Conservation (phyloP, 805 yeast genomes). For the Spathaspora sp. region DNA sequence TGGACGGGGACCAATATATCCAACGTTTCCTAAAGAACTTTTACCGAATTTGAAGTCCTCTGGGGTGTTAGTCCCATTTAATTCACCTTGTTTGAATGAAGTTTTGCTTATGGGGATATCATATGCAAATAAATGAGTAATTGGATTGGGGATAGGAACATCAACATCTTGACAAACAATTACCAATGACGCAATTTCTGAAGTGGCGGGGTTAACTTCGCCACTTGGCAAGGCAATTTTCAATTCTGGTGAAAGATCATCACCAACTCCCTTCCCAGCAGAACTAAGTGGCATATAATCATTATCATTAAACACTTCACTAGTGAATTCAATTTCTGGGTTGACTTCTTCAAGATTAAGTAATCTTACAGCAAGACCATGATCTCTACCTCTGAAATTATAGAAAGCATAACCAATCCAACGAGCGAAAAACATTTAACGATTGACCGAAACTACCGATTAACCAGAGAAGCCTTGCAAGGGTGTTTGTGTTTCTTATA, state of each 20-base stretch:
- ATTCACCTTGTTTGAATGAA: conserved; percentile 4
- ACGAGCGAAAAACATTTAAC: background rate
- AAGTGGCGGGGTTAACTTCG: background rate
- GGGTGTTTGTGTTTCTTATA: too few relatives aligned
- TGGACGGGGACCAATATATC: conserved; percentile 12
- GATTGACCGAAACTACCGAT: background rate
- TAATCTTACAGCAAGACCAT: conserved; percentile 3
- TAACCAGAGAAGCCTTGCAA: background rate
- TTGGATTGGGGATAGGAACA: conserved; percentile 10
- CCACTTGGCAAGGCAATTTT: conserved; percentile 1
- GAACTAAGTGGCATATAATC: conserved; percentile 8
- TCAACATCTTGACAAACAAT: conserved; percentile 13
- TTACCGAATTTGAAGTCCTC: conserved; percentile 9
- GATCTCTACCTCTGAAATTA: conserved; percentile 8
- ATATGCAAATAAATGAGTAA: conserved; percentile 11
- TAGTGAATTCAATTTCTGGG: conserved; percentile 6
- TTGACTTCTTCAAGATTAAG: conserved; percentile 2
- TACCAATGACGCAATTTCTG: conserved; percentile 8
- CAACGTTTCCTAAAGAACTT: conserved; percentile 1
- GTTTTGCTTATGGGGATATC: conserved; percentile 5
- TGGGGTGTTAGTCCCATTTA: background rate
- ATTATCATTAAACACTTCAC: conserved; percentile 9
- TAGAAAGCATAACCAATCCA: conserved; percentile 8
- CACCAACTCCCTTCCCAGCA: conserved; percentile 10
- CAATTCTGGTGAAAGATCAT: conserved; percentile 8